Evolutionary conservation across 805 yeast species (phyloP), one percentile per base, ranked within the genome.

Genomic region (Groenewaldozyma tartarivorans): DNA sequence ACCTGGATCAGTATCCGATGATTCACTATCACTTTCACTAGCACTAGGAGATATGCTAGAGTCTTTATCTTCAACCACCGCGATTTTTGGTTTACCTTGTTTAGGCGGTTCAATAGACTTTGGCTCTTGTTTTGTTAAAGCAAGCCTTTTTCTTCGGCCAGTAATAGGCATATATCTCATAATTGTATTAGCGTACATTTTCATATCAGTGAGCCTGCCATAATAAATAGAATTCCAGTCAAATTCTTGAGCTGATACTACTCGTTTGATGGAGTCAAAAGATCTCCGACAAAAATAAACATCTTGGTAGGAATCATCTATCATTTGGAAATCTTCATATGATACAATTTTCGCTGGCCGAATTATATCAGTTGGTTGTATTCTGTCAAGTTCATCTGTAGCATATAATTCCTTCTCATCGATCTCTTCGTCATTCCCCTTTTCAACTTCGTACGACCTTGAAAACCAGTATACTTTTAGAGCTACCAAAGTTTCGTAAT

Each of bases 381-480:
- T 47, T 5, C 35, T 15, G 22, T 41, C 51, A 5, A 17, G 20
- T 17, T 48, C 52, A 13, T 19, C 9, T 9, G 53, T 41, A 16
- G 43, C 21, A 20, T 37, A 38, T 4, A 48, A 22, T 34, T 48
- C 50, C 30, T 26, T 29, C 17, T 27, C 26, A 16, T 27, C 22
- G 5, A 36, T 20, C n/a, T 41, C 42, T 5, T 19, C 18, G 4
- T 35, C 22, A 13, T 24, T 19, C 30, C 31, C 19, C 13, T 29
- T 36, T 21, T 9, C 7, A n/a, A 36, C 27, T 9, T 48, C 51
- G 2, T 19, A 5, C 2, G 42, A 21, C n/a, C 50, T 31, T 2
- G 24, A 13, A 24, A 50, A 40, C 49, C 52, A 49, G n/a, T 42
- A 11, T 5, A 46, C 29, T 19, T 34, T 21, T 2, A 40, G 43